These are phyloP conservation scores for Fomitopsis betulina DNA, from an alignment of 1,284 basidiomycete species.

Conservation along the genomic window DNA sequence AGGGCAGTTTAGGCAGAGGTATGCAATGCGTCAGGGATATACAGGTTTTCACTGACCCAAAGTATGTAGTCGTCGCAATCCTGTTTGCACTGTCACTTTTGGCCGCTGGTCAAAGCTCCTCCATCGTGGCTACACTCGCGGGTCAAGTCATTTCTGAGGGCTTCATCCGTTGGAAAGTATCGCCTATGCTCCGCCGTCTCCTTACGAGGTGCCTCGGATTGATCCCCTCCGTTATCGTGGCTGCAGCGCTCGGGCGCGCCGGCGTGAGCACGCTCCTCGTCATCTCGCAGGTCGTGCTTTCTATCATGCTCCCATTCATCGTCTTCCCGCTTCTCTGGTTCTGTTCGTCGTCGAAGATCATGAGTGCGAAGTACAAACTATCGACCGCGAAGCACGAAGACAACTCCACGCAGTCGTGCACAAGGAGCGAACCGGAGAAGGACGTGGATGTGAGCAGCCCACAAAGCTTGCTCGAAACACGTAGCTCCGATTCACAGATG, in stretches of 20 bases:
- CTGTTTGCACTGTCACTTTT: constrained; percentile 86
- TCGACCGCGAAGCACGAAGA: neutral
- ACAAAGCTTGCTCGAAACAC: neutral
- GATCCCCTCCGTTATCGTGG: constrained; percentile 81
- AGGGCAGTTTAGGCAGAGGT: constrained; percentile 63
- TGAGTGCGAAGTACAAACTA: constrained; percentile 47
- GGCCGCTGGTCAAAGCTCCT: constrained; percentile 88
- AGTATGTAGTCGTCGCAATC: constrained; percentile 64
- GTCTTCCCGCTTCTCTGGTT: constrained; percentile 77
- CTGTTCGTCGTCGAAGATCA: constrained; percentile 65
- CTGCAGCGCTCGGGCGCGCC: constrained; percentile 64
- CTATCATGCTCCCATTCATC: constrained; percentile 87
- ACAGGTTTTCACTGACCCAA: constrained; percentile 16
- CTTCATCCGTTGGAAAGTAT: constrained; percentile 87
- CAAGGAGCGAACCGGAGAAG: neutral
- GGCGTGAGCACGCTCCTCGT: constrained; percentile 86
- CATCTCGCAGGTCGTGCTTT: constrained; percentile 84
- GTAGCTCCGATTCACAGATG: neutral
- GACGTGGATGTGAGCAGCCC: neutral
- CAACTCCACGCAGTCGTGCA: neutral
- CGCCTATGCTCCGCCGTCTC: constrained; percentile 80
- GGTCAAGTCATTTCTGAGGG: constrained; percentile 94
- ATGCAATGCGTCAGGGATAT: neutral
- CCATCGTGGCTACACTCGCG: constrained; percentile 88
- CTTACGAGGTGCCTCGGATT: constrained; percentile 84